Evolutionary conservation across 2,329 filamentous ascomycete species (phyloP), one percentile per base, ranked within the genome.

Genomic region (Aspergillus caelatus): DNA sequence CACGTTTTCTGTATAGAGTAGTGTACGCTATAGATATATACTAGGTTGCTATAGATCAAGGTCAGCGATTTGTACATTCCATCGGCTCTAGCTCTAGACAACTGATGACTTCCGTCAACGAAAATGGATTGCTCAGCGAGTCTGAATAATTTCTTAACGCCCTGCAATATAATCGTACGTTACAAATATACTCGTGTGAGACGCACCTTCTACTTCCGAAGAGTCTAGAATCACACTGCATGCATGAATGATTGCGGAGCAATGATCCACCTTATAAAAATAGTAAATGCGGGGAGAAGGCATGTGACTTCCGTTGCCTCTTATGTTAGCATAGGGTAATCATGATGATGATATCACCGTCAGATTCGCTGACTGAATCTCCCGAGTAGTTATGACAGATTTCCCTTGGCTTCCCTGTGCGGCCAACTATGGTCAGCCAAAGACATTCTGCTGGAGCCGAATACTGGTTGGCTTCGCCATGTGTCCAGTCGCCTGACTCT

Each of bases 401-500:
- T 50, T 50, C 16, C 8, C 52, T 54, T 54, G 32, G 52, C 52
- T 28, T 36, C 19, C 19, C 30, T 34, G 16, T 23, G 10, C n/a
- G 19, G n/a, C 8, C n/a, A 34, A 54, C 19, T 21, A 4, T 54
- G 52, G 30, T n/a, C 19, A 54, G 32, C 19, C 28, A 54, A 23
- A 34, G 50, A 30, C 5, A n/a, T 16, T 1, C 32, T 39, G 52
- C 52, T 26, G 26, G 26, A 23, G 16, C 45, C 12, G 23, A 48
- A 28, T 52, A n/a, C 48, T 10, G n/a, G 26, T 32, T 10, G 43
- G 11, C n/a, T 10, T 23, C 12, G 16, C 50, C 50, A 53, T 32
- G 50, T 53, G 50, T 53, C 30, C 50, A 34, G 34, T 54, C 10
- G 52, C 32, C 52, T 55, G 52, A 55, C 14, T 12, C n/a, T 55